Evolutionary conservation across 805 yeast species (phyloP).

Genomic region (Candida tibetensis): DNA sequence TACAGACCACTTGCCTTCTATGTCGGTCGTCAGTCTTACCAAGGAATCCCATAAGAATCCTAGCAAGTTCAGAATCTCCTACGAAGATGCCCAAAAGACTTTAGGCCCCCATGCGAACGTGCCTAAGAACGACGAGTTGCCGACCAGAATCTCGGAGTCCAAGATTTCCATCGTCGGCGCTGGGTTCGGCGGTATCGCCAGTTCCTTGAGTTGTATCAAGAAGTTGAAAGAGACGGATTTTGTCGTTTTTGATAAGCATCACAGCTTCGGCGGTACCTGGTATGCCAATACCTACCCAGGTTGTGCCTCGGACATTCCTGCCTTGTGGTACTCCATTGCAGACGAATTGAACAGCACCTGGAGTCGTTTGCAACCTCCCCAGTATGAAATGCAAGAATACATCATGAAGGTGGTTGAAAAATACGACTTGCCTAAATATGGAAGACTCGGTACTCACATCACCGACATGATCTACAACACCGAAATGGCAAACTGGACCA

Average conservation of each 20-base stretch:
- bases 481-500: conserved; percentile 24
- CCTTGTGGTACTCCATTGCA: conserved; percentile 38
- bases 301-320: conserved; percentile 45
- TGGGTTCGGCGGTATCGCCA: conserved; percentile 40
- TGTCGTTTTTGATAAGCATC: conserved; percentile 38
- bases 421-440: conserved; percentile 20
- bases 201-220: conserved; percentile 26
- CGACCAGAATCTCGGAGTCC: conserved; percentile 23
- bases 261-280: conserved; percentile 44
- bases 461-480: conserved; percentile 22
- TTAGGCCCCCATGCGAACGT: conserved; percentile 22
- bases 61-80: conserved; percentile 25
- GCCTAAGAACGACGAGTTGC: conserved; percentile 17
- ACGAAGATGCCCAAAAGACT: conserved; percentile 24
- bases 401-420: conserved; percentile 30
- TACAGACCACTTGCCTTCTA: too few relatives aligned
- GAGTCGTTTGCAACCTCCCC: conserved; percentile 40
- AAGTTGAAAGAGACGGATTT: conserved; percentile 28
- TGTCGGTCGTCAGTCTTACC: conserved; percentile 17
- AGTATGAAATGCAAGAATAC: conserved; percentile 42
- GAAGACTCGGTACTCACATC: conserved; percentile 23
- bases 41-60: conserved; percentile 34
- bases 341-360: conserved; percentile 34
- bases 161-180: conserved; percentile 38
- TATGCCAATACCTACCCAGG: conserved; percentile 46